Evolutionary conservation across 139 green algal genomes (phyloP).

Genomic region (Nannochloris sp.): DNA sequence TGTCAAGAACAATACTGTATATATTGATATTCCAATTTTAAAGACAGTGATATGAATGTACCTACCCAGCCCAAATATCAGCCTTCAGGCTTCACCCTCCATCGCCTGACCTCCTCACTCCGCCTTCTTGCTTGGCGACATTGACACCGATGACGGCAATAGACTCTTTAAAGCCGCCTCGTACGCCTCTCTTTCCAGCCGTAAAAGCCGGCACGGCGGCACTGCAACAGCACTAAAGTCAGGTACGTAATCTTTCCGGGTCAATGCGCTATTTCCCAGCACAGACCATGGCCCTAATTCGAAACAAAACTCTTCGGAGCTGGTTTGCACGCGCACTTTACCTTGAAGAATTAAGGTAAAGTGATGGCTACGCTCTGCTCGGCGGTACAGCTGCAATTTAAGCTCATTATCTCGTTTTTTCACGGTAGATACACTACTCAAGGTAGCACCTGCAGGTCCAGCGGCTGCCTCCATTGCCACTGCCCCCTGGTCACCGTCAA

Average conservation of each 20-base stretch:
- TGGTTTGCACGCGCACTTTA: background rate
- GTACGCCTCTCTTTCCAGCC: background rate
- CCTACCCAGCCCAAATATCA: no score
- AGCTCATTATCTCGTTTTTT: background rate
- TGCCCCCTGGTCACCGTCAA: background rate
- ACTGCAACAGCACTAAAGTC: background rate
- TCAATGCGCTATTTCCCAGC: slow-evolving; percentile 1
- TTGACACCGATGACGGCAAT: no score
- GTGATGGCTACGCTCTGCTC: background rate
- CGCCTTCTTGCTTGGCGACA: no score
- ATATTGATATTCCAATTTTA: no score
- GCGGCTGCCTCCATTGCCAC: background rate
- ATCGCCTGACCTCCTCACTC: no score
- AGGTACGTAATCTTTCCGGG: background rate
- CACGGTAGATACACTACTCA: background rate
- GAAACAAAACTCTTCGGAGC: background rate
- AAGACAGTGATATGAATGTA: no score
- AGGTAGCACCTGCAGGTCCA: background rate
- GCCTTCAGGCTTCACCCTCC: no score
- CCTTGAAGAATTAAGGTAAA: background rate
- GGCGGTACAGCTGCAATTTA: background rate
- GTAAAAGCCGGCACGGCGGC: background rate
- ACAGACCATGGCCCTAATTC: slow-evolving; percentile 1
- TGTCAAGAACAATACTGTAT: no score
- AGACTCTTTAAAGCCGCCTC: background rate